Conservation (phyloP, 768 basidiomycete species). For the Inosperma sp. region DNA sequence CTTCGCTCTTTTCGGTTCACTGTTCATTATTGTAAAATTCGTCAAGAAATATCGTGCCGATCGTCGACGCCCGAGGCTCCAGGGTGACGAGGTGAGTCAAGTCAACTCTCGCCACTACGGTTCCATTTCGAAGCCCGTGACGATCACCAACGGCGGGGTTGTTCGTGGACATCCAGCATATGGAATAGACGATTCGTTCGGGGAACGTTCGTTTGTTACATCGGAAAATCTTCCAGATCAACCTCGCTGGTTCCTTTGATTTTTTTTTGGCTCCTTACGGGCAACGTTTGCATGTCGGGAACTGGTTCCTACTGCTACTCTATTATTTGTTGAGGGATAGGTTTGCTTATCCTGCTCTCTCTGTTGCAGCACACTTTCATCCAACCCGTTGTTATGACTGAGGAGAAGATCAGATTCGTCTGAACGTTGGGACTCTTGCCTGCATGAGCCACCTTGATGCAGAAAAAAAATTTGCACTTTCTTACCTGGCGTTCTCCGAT, state of each 20-base stretch:
- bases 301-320: too few relatives aligned
- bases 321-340: constrained; percentile 11
- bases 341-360: constrained; percentile 12
- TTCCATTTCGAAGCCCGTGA: constrained; percentile 27
- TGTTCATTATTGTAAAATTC: constrained; percentile 34
- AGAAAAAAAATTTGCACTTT: not conserved
- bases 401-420: constrained; percentile 27
- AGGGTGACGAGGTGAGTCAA: constrained; percentile 49
- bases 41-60: constrained; percentile 38
- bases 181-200: constrained; percentile 12
- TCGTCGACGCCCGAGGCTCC: constrained; percentile 38
- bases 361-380: constrained; percentile 22
- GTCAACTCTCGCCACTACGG: constrained; percentile 34
- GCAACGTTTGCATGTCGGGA: too few relatives aligned
- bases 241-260: constrained; percentile 35
- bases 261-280: not conserved
- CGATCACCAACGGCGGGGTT: constrained; percentile 6
- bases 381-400: constrained; percentile 18
- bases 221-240: constrained; percentile 31
- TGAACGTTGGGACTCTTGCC: constrained; percentile 10
- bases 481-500: too few relatives aligned
- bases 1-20: constrained; percentile 35
- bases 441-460: not conserved
- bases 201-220: constrained; percentile 19
- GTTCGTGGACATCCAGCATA: constrained; percentile 7